A percentile compares a stretch with the other conserved stretches of the same genome.
These are phyloP conservation scores for Ogataea philodendri DNA, from an alignment of 805 yeast genomes.

Conservation along the genomic window DNA sequence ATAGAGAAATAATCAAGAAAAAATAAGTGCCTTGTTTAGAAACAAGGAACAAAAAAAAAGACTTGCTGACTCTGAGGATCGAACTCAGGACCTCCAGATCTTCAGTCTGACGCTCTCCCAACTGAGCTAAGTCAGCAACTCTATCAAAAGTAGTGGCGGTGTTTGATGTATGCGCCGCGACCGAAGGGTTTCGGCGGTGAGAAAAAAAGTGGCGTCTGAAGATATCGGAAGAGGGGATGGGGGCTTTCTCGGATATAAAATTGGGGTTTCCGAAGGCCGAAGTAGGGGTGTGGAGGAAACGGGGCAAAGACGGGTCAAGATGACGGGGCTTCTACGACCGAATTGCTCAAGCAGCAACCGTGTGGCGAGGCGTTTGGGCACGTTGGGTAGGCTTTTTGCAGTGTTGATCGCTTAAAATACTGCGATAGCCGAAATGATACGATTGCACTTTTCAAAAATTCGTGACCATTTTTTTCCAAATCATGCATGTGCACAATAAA, in stretches of 20 bases:
- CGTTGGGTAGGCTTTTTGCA: too few species aligned
- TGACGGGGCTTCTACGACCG: neutral
- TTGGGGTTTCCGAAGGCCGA: too few species aligned
- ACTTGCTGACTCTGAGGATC: slow-evolving; percentile 28
- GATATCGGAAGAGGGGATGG: too few species aligned
- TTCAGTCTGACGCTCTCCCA: slow-evolving; percentile 32
- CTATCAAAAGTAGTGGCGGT: too few species aligned
- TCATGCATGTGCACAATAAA: slow-evolving; percentile 8
- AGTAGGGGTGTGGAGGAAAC: too few species aligned
- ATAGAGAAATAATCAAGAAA: neutral
- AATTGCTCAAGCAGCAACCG: too few species aligned
- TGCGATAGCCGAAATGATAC: slow-evolving; percentile 11
- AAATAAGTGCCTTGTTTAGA: neutral
- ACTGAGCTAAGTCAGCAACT: slow-evolving; percentile 29
- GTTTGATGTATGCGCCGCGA: too few species aligned
- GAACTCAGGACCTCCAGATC: slow-evolving; percentile 31
- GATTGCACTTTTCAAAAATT: slow-evolving; percentile 8
- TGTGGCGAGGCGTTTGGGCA: too few species aligned
- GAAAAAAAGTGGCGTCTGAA: too few species aligned
- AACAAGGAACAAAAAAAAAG: slow-evolving; percentile 5
- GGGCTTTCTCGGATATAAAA: slow-evolving; percentile 1
- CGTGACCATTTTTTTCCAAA: slow-evolving; percentile 14
- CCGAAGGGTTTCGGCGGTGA: too few species aligned
- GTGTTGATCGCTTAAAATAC: slow-evolving; percentile 12
- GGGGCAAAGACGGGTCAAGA: neutral